Evolutionary conservation across 192 early-diverging fungal genomes (phyloP), one percentile per base, ranked within the genome.

Genomic region (Backusella sp.): DNA sequence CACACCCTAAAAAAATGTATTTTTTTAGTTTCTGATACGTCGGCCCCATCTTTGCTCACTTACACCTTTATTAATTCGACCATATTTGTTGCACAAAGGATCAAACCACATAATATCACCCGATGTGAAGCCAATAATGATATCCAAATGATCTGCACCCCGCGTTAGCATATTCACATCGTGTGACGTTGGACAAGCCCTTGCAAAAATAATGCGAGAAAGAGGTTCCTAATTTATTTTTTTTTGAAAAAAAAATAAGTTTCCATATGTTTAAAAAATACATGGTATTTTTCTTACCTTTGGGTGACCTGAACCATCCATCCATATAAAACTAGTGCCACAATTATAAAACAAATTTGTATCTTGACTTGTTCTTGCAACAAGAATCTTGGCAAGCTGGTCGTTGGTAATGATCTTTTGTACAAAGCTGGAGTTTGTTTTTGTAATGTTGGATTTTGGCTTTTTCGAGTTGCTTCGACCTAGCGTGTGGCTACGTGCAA

Each of bases 71-170:
- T 98, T 99, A 28, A 95, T 80, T 56, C 97, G 81, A 23, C 81
- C 81, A 79, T 95, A 96, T 78, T 96, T 96, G 76, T 95, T 95
- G 42, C 92, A 91, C 1, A 98, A 84, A 7, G 96, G 91, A 73
- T 95, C 95, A 75, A 93, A 97, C 89, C 92, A 93, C 37, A 98
- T 84, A 46, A 94, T 85, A 76, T 95, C 91, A 30, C 94, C 94
- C 15, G 91, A 89, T 5, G 87, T 86, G 77, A 90, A 92, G n/a
- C 95, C 96, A 81, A 97, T 91, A 28, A 96, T 88, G 8, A 96
- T 86, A 75, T 97, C 95, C 72, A 98, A 78, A 73, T 90, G 92
- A 56, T 93, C 86, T 41, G 81, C 86, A 68, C 87, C 92, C 15
- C 92, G 82, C 2, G 92, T 94, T 19, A 92, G 76, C 39, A 88